Percentiles rank a stretch among this genome's conserved stretches.
Conservation (phyloP, 1,284 basidiomycete species). For the Farysia itapuensis region DNA sequence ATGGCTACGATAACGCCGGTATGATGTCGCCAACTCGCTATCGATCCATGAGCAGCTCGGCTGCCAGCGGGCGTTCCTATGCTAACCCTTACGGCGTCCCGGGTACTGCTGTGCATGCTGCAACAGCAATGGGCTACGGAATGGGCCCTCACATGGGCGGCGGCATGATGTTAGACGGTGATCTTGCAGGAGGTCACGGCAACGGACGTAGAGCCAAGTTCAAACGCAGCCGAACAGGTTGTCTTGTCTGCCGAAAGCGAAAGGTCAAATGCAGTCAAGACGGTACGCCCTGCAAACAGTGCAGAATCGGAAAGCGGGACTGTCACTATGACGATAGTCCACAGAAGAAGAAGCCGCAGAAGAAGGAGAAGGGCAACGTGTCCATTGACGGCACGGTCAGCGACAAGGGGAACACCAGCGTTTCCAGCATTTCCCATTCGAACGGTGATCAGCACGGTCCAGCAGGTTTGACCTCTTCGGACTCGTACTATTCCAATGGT, state of each 20-base stretch:
- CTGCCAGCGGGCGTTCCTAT: slow-evolving; percentile 37
- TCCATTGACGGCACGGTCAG: slow-evolving; percentile 27
- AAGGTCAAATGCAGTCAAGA: slow-evolving; percentile 56
- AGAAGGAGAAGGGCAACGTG: slow-evolving; percentile 26
- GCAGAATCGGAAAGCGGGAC: slow-evolving; percentile 50
- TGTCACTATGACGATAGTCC: slow-evolving; percentile 52
- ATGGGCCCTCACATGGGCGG: slow-evolving; percentile 33
- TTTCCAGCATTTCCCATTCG: slow-evolving; percentile 9
- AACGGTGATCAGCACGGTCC: slow-evolving; percentile 8
- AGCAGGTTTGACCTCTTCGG: slow-evolving; percentile 11
- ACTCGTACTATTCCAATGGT: slow-evolving; percentile 26
- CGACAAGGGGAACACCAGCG: slow-evolving; percentile 29
- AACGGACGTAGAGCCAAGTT: slow-evolving; percentile 47
- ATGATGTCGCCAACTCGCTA: slow-evolving; percentile 38
- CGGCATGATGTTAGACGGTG: slow-evolving; percentile 35
- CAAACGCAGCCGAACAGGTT: slow-evolving; percentile 49
- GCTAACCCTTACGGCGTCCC: slow-evolving; percentile 22
- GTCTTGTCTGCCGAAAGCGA: slow-evolving; percentile 52
- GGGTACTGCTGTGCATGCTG: slow-evolving; percentile 30
- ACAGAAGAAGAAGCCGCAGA: slow-evolving; percentile 37
- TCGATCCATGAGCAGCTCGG: slow-evolving; percentile 38
- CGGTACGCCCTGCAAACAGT: slow-evolving; percentile 53
- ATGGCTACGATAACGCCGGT: slow-evolving; percentile 26
- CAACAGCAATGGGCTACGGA: slow-evolving; percentile 33
- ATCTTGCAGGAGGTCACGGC: slow-evolving; percentile 34